A percentile compares a stretch with the other conserved stretches of the same genome.
phyloP scores from a whole-genome alignment of 139 green algal genomes.

The Dunaliella primolecta region DNA sequence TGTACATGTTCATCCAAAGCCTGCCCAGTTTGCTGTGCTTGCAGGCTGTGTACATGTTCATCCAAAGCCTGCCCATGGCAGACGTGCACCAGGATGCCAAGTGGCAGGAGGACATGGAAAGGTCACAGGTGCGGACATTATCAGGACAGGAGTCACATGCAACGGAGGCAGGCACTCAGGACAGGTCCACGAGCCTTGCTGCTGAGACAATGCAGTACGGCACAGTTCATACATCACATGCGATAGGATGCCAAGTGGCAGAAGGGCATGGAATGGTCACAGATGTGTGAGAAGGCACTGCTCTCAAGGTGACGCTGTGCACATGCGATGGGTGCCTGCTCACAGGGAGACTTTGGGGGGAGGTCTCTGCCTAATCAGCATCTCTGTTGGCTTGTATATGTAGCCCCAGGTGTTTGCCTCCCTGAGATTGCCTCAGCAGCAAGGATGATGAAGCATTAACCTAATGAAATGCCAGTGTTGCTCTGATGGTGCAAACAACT shows the following conservation, averaged over 20 bases:
- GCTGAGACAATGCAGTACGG: not conserved
- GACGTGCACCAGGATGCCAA: conserved; percentile 70
- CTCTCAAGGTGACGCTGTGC: too few species aligned
- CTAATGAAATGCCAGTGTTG: too few species aligned
- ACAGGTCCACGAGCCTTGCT: not conserved
- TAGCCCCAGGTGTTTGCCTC: too few species aligned
- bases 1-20: conserved; percentile 67
- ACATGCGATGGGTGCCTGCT: not conserved
- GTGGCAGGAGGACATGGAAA: conserved; percentile 57
- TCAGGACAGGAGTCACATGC: too few species aligned
- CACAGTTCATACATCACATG: conserved; percentile 49
- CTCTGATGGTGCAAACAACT: too few species aligned
- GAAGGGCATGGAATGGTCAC: conserved; percentile 40
- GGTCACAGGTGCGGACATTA: conserved; percentile 35
- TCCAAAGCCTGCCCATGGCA: conserved; percentile 61
- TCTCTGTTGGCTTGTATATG: too few species aligned
- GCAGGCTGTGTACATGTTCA: conserved; percentile 67
- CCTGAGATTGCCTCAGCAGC: too few species aligned
- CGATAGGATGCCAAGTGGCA: conserved; percentile 70
- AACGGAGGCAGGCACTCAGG: not conserved
- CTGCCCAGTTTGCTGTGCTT: conserved; percentile 57
- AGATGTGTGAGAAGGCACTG: too few species aligned
- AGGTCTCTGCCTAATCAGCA: too few species aligned
- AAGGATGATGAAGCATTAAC: too few species aligned
- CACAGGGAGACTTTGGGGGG: too few species aligned